Conservation (phyloP, 176 grass and related monocot genomes). For the Ampelocalamus luodianensis region DNA sequence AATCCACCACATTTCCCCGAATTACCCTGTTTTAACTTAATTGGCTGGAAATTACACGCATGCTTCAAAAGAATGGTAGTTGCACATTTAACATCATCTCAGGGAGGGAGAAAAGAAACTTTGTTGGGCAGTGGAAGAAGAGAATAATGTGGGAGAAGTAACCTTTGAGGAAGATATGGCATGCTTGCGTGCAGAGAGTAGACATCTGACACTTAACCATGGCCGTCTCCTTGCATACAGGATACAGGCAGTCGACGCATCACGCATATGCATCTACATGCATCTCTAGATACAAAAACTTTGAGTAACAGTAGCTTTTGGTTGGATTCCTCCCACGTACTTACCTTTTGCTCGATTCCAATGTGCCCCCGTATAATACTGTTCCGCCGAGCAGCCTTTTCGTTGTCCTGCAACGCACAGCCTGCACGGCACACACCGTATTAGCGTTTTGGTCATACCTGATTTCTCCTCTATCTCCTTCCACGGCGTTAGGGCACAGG, state of each 20-base stretch:
- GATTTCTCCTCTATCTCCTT: not conserved
- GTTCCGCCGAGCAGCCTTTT: not conserved
- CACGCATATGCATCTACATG: not conserved
- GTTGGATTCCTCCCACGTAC: not conserved
- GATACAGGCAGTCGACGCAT: not conserved
- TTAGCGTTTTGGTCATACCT: slow-evolving; percentile 6
- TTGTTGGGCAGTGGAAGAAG: too few species aligned
- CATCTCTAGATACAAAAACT: not conserved
- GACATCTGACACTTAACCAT: not conserved
- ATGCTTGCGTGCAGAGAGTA: not conserved
- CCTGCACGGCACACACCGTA: not conserved
- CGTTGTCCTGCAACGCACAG: not conserved
- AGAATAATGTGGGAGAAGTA: too few species aligned
- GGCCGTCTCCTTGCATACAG: not conserved
- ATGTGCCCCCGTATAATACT: not conserved
- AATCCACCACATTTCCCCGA: too few species aligned
- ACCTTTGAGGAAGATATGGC: too few species aligned
- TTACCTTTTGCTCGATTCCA: not conserved
- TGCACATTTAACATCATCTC: too few species aligned
- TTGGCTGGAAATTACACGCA: too few species aligned
- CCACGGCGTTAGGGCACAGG: not conserved
- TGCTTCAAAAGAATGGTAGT: too few species aligned
- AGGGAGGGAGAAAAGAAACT: too few species aligned
- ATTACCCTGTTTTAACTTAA: too few species aligned
- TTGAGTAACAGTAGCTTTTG: not conserved